Evolutionary conservation across 495 filamentous ascomycete genomes (phyloP).

Genomic region (Peziza echinospora): DNA sequence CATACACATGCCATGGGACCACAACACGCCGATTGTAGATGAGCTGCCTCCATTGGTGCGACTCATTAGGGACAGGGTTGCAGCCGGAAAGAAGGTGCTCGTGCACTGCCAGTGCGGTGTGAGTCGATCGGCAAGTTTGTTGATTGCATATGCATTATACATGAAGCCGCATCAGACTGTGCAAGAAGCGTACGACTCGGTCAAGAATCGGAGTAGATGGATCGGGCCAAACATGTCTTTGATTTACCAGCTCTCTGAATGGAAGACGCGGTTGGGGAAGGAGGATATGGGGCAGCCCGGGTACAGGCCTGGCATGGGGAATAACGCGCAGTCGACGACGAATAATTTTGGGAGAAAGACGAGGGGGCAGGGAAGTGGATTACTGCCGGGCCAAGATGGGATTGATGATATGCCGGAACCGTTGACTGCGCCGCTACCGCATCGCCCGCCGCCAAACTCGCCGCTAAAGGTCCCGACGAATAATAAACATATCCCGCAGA

Average conservation of each 20-base stretch:
- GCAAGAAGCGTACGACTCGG: slow-evolving; percentile 78
- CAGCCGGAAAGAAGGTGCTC: slow-evolving; percentile 65
- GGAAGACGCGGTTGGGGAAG: slow-evolving; percentile 44
- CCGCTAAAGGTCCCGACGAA: slow-evolving; percentile 3
- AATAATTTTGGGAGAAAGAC: slow-evolving; percentile 10
- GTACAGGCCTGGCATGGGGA: neutral
- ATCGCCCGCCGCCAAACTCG: slow-evolving; percentile 12
- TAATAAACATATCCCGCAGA: slow-evolving; percentile 11
- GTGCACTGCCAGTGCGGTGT: slow-evolving; percentile 93
- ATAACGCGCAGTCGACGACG: slow-evolving; percentile 3
- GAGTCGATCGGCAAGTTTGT: slow-evolving; percentile 84
- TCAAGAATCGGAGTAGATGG: slow-evolving; percentile 79
- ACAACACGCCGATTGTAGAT: slow-evolving; percentile 84
- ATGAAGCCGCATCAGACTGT: slow-evolving; percentile 71
- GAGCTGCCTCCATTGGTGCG: slow-evolving; percentile 74
- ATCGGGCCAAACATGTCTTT: slow-evolving; percentile 97
- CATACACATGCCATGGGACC: slow-evolving; percentile 90
- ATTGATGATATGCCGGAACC: slow-evolving; percentile 14
- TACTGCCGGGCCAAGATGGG: slow-evolving; percentile 16
- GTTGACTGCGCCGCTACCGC: slow-evolving; percentile 17
- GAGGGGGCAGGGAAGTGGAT: slow-evolving; percentile 11
- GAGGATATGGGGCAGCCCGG: slow-evolving; percentile 12
- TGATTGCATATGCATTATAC: slow-evolving; percentile 90
- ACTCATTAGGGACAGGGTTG: slow-evolving; percentile 56
- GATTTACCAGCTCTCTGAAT: slow-evolving; percentile 93